These are phyloP conservation scores for Halenospora varia DNA, from an alignment of 495 filamentous ascomycete species.

Conservation along the genomic window DNA sequence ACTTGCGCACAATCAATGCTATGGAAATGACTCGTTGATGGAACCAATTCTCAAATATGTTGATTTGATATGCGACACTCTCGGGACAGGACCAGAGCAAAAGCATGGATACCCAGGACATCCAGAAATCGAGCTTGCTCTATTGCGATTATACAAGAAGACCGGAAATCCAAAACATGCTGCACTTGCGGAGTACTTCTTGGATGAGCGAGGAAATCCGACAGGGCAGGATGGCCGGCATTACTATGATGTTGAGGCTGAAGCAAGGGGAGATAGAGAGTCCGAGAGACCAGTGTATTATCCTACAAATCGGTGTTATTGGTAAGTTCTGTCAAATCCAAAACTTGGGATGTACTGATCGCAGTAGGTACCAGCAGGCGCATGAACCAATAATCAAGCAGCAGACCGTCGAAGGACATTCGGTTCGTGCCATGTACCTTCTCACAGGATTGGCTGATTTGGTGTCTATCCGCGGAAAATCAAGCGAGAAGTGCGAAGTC, in stretches of 20 bases:
- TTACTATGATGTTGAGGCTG: conserved; percentile 50
- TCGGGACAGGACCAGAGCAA: conserved; percentile 45
- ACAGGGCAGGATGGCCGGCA: conserved; percentile 40
- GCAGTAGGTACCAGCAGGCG: conserved; percentile 50
- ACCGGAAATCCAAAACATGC: conserved; percentile 43
- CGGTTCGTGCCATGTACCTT: conserved; percentile 57
- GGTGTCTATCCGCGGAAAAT: conserved; percentile 25
- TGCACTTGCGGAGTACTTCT: conserved; percentile 49
- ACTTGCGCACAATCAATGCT: conserved; percentile 46
- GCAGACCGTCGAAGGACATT: conserved; percentile 52
- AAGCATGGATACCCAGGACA: conserved; percentile 57
- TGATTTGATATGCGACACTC: conserved; percentile 42
- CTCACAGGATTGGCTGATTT: conserved; percentile 37
- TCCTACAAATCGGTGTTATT: conserved; percentile 27
- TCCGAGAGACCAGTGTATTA: conserved; percentile 40
- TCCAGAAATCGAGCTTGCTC: conserved; percentile 55
- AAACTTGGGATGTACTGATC: conserved; percentile 6
- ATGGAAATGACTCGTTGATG: conserved; percentile 45
- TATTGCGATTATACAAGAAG: conserved; percentile 47
- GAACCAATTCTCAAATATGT: conserved; percentile 51
- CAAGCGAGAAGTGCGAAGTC: neutral
- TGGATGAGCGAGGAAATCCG: conserved; percentile 53
- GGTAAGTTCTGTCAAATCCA: conserved; percentile 4
- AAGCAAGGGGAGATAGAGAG: conserved; percentile 44
- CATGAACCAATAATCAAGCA: conserved; percentile 51